These are phyloP conservation scores for Gastrolobium bilobum DNA, from an alignment of 306 rosid species.

Conservation along the genomic window DNA sequence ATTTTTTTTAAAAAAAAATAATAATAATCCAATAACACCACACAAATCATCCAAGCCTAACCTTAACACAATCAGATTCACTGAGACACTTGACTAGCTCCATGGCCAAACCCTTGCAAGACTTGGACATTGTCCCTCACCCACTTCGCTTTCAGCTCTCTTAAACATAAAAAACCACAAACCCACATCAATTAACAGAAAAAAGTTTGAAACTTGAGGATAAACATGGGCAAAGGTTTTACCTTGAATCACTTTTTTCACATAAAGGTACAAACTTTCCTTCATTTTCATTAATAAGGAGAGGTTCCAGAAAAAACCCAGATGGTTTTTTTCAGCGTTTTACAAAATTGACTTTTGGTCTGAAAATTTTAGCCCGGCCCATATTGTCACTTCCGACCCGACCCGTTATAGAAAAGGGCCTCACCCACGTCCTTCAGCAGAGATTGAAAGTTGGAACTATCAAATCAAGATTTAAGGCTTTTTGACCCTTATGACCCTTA, in stretches of 20 bases:
- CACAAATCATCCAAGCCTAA: conserved; percentile 33
- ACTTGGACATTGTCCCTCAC: conserved; percentile 75
- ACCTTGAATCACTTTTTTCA: conserved; percentile 26
- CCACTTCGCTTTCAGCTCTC: conserved; percentile 30
- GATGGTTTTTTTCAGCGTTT: background rate
- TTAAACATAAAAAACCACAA: conserved; percentile 10
- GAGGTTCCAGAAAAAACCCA: conserved; percentile 1
- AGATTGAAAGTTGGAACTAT: too few relatives aligned
- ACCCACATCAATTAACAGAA: background rate
- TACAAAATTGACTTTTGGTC: conserved; percentile 5
- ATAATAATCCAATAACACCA: conserved; percentile 8
- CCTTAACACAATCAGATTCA: conserved; percentile 92
- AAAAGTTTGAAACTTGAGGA: background rate
- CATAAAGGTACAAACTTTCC: background rate
- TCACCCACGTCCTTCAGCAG: too few relatives aligned
- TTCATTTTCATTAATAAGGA: conserved; percentile 15
- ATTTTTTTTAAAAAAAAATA: background rate
- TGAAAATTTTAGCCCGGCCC: conserved; percentile 27
- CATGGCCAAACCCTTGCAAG: conserved; percentile 90
- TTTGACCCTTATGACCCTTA: too few relatives aligned
- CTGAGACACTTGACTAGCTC: conserved; percentile 93
- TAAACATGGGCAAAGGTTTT: background rate
- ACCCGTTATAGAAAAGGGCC: too few relatives aligned
- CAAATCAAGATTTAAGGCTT: too few relatives aligned
- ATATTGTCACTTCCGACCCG: background rate